phyloP scores from a whole-genome alignment of 2,329 filamentous ascomycete genomes.

The Amauroascus niger region DNA sequence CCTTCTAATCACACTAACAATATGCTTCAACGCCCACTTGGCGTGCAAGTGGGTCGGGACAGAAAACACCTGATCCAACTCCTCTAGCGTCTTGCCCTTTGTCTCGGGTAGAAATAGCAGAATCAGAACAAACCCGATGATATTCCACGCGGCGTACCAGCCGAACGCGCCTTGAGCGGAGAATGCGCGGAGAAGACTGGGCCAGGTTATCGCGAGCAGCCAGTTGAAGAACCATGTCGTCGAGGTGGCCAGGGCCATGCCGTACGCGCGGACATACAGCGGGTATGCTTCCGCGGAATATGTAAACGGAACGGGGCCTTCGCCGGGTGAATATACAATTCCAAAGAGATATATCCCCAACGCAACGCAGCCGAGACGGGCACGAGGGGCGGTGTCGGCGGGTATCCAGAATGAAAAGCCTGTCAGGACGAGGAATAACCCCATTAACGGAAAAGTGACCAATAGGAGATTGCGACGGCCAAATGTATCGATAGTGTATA shows the following conservation, averaged over 20 bases:
- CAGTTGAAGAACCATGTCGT: slow-evolving; percentile 52
- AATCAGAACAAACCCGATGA: slow-evolving; percentile 40
- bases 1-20: slow-evolving; percentile 29
- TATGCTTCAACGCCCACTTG: slow-evolving; percentile 31
- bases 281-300: slow-evolving; percentile 60
- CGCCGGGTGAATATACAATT: slow-evolving; percentile 46
- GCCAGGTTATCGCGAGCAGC: slow-evolving; percentile 46
- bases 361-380: slow-evolving; percentile 35
- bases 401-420: slow-evolving; percentile 47
- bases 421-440: slow-evolving; percentile 42
- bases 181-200: slow-evolving; percentile 41
- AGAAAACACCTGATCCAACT: slow-evolving; percentile 46
- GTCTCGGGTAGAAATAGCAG: slow-evolving; percentile 36
- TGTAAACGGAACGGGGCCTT: slow-evolving; percentile 56
- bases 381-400: slow-evolving; percentile 23
- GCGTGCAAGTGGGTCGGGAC: slow-evolving; percentile 41
- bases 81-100: slow-evolving; percentile 37
- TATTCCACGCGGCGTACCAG: slow-evolving; percentile 40
- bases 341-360: slow-evolving; percentile 39
- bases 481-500: slow-evolving; percentile 60
- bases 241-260: slow-evolving; percentile 56
- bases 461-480: slow-evolving; percentile 56
- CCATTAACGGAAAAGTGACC: slow-evolving; percentile 57
- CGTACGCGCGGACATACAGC: slow-evolving; percentile 51
- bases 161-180: slow-evolving; percentile 45